Evolutionary conservation across 1,139 yeast species (phyloP).

Genomic region (Yamadazyma epiphylla): DNA sequence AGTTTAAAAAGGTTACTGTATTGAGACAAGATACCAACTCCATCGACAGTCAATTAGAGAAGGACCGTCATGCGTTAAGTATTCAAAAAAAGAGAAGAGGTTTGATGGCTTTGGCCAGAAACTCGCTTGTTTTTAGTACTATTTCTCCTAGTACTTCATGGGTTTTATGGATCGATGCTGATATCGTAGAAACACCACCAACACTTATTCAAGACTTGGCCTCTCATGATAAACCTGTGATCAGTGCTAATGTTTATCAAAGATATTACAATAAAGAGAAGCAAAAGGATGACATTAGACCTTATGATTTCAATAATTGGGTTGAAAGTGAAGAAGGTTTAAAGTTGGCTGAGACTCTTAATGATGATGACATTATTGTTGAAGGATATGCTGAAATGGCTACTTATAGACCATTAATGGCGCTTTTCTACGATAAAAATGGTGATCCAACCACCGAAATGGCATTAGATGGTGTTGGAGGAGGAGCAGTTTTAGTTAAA

Average conservation of each 20-base stretch:
- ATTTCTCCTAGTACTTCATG: constrained; percentile 87
- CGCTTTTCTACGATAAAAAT: constrained; percentile 67
- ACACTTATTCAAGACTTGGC: constrained; percentile 84
- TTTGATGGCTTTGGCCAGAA: constrained; percentile 91
- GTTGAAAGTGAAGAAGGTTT: constrained; percentile 85
- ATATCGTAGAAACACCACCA: constrained; percentile 82
- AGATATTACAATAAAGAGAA: constrained; percentile 60
- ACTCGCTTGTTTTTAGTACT: constrained; percentile 86
- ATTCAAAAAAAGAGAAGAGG: constrained; percentile 90
- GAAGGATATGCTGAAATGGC: constrained; percentile 93
- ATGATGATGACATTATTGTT: constrained; percentile 85
- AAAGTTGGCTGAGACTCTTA: constrained; percentile 63
- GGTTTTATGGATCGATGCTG: constrained; percentile 96
- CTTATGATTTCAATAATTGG: constrained; percentile 97
- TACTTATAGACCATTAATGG: constrained; percentile 95
- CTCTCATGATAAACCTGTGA: constrained; percentile 77
- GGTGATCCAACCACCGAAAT: constrained; percentile 63
- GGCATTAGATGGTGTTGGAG: constrained; percentile 95
- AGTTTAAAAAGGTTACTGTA: constrained; percentile 77
- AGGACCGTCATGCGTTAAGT: constrained; percentile 64
- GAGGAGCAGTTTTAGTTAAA: constrained; percentile 90
- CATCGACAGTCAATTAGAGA: constrained; percentile 63
- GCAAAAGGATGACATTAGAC: constrained; percentile 61
- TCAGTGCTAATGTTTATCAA: constrained; percentile 93
- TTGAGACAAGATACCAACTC: constrained; percentile 87